phyloP scores from a whole-genome alignment of 208 protist genomes.

The Angomonas ambiguus region DNA sequence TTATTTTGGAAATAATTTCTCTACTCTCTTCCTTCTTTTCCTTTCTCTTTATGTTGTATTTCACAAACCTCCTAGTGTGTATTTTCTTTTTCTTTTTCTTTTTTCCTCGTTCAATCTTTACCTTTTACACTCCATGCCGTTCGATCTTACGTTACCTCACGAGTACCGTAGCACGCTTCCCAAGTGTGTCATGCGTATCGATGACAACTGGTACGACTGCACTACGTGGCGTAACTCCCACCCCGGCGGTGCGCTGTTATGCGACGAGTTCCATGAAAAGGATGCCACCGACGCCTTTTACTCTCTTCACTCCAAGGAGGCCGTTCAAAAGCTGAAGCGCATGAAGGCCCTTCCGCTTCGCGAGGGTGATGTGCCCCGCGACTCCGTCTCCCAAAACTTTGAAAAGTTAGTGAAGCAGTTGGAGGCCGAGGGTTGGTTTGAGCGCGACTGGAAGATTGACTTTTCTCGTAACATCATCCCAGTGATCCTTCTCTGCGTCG shows the following conservation, averaged over 20 bases:
- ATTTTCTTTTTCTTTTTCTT: conserved; percentile 9
- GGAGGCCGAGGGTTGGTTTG: conserved; percentile 54
- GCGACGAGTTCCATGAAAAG: conserved; percentile 69
- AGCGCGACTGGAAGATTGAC: conserved; percentile 66
- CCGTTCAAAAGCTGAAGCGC: conserved; percentile 64
- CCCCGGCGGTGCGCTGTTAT: conserved; percentile 65
- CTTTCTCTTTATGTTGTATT: conserved; percentile 8
- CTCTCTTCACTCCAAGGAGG: conserved; percentile 74
- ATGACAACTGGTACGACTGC: conserved; percentile 78
- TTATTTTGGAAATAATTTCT: not conserved
- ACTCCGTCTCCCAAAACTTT: conserved; percentile 51
- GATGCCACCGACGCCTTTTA: conserved; percentile 80
- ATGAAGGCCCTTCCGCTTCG: conserved; percentile 71
- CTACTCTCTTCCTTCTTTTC: not conserved
- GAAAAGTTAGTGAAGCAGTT: conserved; percentile 56
- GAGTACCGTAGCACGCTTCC: conserved; percentile 56
- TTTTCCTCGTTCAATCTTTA: not conserved
- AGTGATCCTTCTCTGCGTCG: conserved; percentile 38
- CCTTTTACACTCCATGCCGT: conserved; percentile 31
- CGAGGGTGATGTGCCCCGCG: conserved; percentile 50
- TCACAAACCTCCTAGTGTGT: not conserved
- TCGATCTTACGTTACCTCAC: conserved; percentile 45
- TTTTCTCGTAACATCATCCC: conserved; percentile 67
- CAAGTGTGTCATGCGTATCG: conserved; percentile 76
- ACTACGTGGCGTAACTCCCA: conserved; percentile 71